These are phyloP conservation scores for Thielaviopsis cerberus DNA, from an alignment of 2,329 filamentous ascomycete species.

Conservation along the genomic window DNA sequence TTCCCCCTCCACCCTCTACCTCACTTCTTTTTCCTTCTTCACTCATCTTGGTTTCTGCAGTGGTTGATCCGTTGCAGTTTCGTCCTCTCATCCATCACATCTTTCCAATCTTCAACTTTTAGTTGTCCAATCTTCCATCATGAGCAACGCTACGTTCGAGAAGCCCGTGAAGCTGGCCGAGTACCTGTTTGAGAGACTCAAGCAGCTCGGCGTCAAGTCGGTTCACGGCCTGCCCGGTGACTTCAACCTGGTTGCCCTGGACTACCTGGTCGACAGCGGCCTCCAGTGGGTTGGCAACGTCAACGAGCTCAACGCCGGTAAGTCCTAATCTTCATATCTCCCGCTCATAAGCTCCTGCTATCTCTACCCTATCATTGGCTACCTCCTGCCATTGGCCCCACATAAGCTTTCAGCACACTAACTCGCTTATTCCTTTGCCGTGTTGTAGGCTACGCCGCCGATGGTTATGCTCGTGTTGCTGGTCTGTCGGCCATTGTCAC, in stretches of 20 bases:
- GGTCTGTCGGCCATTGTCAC: constrained; percentile 53
- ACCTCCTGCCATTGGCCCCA: background rate
- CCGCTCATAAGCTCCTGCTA: background rate
- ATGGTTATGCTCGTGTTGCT: constrained; percentile 58
- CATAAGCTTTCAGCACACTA: background rate
- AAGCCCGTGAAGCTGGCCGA: constrained; percentile 42
- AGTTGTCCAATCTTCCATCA: background rate
- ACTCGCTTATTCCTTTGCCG: constrained; percentile 13
- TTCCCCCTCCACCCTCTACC: background rate
- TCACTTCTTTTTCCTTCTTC: background rate
- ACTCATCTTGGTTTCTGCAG: background rate
- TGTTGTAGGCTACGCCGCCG: constrained; percentile 49
- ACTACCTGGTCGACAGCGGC: constrained; percentile 40
- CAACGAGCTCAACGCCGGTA: constrained; percentile 56
- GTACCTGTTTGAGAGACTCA: constrained; percentile 47
- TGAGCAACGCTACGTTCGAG: constrained; percentile 18
- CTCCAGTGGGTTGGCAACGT: constrained; percentile 50
- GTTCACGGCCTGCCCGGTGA: constrained; percentile 55
- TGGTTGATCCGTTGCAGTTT: background rate
- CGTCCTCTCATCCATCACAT: background rate
- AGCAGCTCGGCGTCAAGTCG: constrained; percentile 44
- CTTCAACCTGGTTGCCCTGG: constrained; percentile 51
- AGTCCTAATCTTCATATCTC: constrained; percentile 16
- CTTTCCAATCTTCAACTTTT: background rate
- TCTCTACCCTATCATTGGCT: background rate